Conservation (phyloP, 495 filamentous ascomycete species). For the Thermothielavioides terrestris region DNA sequence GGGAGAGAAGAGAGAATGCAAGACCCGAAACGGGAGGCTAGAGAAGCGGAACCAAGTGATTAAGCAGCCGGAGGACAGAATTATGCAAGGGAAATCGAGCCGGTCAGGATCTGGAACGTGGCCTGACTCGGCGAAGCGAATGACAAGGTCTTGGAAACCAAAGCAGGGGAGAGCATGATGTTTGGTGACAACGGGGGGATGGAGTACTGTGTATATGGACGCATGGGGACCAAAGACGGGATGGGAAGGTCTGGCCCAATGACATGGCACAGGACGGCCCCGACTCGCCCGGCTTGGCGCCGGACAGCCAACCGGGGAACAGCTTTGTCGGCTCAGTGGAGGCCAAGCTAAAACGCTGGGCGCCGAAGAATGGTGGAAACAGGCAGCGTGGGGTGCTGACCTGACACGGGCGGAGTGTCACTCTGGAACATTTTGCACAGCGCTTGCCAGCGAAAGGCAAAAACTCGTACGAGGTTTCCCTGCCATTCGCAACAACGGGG, state of each 20-base stretch:
- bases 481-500: background rate
- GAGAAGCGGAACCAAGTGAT: constrained; percentile 7
- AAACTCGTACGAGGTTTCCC: background rate
- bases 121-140: constrained; percentile 11
- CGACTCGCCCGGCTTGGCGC: background rate
- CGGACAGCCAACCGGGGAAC: background rate
- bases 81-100: constrained; percentile 24
- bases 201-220: background rate
- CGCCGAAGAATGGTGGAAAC: constrained; percentile 4
- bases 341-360: background rate
- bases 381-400: background rate
- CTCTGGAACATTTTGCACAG: background rate
- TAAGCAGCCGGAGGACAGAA: constrained; percentile 4
- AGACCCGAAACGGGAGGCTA: background rate
- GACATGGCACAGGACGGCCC: background rate
- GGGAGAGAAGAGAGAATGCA: constrained; percentile 6
- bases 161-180: background rate
- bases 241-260: background rate
- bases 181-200: background rate
- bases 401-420: background rate
- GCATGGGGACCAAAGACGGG: background rate
- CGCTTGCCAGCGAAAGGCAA: background rate
- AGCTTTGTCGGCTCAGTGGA: background rate
- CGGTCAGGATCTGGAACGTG: constrained; percentile 17
- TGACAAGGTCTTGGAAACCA: constrained; percentile 1